Conservation (phyloP, 2,329 filamentous ascomycete genomes). For the Monosporascus ibericus region DNA sequence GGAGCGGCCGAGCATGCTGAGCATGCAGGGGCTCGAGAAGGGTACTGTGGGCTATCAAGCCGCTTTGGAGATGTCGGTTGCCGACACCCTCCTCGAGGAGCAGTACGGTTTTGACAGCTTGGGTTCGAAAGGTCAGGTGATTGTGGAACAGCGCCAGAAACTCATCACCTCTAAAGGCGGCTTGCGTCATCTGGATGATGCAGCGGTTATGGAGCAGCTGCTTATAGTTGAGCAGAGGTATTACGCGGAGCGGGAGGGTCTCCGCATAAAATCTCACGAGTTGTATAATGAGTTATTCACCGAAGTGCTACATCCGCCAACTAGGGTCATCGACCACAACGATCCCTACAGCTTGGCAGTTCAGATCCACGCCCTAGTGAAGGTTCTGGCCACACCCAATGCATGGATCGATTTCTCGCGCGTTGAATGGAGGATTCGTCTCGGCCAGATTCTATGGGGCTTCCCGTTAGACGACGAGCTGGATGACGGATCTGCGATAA, state of each 20-base stretch:
- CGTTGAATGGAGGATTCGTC: slow-evolving; percentile 67
- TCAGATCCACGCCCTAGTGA: slow-evolving; percentile 63
- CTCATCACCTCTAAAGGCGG: slow-evolving; percentile 48
- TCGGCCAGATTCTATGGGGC: slow-evolving; percentile 68
- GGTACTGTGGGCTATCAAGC: slow-evolving; percentile 65
- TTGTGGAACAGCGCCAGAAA: slow-evolving; percentile 52
- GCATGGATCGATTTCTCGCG: slow-evolving; percentile 71
- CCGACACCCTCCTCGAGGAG: slow-evolving; percentile 58
- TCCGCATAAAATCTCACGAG: slow-evolving; percentile 45
- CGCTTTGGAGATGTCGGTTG: slow-evolving; percentile 58
- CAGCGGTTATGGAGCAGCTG: slow-evolving; percentile 52
- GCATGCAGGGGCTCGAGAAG: slow-evolving; percentile 64
- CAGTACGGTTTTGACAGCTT: slow-evolving; percentile 54
- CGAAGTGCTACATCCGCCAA: slow-evolving; percentile 52
- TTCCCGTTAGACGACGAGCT: slow-evolving; percentile 43
- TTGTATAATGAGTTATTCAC: slow-evolving; percentile 59
- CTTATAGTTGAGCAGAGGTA: slow-evolving; percentile 51
- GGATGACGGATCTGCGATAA: slow-evolving; percentile 46
- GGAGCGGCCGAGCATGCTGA: slow-evolving; percentile 65
- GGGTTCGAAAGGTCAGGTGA: slow-evolving; percentile 47
- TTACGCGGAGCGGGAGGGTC: slow-evolving; percentile 43
- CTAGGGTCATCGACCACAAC: slow-evolving; percentile 47
- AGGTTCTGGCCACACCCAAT: slow-evolving; percentile 57
- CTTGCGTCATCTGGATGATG: slow-evolving; percentile 51
- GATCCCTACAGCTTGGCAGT: slow-evolving; percentile 60